Base-by-base conservation (phyloP, 345 rosid genomes). In the Gossypium turneri region DNA sequence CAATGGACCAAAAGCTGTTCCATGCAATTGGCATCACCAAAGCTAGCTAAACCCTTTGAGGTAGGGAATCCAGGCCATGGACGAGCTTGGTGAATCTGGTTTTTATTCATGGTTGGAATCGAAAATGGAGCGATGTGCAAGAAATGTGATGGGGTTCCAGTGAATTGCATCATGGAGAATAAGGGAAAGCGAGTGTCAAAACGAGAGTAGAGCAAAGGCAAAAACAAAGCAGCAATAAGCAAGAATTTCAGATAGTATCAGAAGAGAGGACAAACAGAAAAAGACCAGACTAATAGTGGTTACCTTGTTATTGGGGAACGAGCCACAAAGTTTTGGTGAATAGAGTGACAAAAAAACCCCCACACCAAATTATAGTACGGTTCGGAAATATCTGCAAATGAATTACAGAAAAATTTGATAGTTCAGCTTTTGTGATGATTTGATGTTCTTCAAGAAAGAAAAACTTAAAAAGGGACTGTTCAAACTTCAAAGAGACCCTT, bases 1-100 rank as follows among this genome's bases (percentile, higher is more conserved):
- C 97, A 94, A 84, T 88, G 97, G 27, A 90, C 90, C 13, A 94
- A 83, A 61, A 94, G 91, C 56, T 90, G 93, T 77, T 94, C 97
- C 97, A 92, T 90, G 86, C 92, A 85, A 77, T 84, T 89, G 17
- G 97, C 91, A 76, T 94, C 97, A 3, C 90, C 91, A 50, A 88
- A 86, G 70, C 83, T 80, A 7, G 82, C 83, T 16, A 80, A 76
- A 7, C 85, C 82, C 70, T 84, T 92, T 34, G 92, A 86, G 6
- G 86, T 62, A 0, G 84, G 89, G 77, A 89, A 86, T 11, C 92
- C 90, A 20, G 97, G 87, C 94, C 94, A 88, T 56, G 92, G 88
- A 47, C 89, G 86, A 77, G 81, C 77, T 51, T 85, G 87, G 73
- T 81, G 79, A 58, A 76, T 58, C 70, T 77, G 88, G 80, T 77